Evolutionary conservation across 495 filamentous ascomycete genomes (phyloP).

Genomic region (Poronia punctata): DNA sequence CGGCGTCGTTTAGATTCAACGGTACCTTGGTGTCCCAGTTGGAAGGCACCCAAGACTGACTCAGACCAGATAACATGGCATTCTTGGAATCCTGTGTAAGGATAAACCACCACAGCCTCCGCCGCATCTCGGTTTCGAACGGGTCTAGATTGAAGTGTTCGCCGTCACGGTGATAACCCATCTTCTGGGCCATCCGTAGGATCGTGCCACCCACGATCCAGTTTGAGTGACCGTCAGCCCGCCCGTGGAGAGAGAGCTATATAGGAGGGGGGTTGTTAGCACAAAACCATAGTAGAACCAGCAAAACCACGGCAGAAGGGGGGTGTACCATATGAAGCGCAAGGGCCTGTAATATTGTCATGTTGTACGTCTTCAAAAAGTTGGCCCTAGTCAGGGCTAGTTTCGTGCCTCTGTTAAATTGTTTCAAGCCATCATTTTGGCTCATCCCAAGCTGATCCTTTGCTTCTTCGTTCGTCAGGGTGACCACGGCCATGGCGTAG

Average conservation of each 20-base stretch:
- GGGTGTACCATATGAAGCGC: conserved; percentile 49
- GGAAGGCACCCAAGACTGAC: conserved; percentile 39
- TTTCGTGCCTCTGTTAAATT: conserved; percentile 24
- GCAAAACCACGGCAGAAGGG: too few relatives aligned
- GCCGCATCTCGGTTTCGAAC: conserved; percentile 54
- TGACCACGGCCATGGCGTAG: conserved; percentile 27
- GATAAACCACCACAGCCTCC: conserved; percentile 58
- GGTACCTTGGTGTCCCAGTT: conserved; percentile 40
- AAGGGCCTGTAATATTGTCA: conserved; percentile 52
- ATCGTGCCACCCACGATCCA: conserved; percentile 36
- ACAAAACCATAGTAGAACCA: too few relatives aligned
- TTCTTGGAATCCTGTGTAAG: conserved; percentile 44
- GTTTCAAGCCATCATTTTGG: conserved; percentile 14
- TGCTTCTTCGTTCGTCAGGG: conserved; percentile 25
- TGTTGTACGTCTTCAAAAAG: conserved; percentile 43
- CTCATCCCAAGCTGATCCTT: conserved; percentile 27
- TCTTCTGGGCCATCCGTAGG: conserved; percentile 33
- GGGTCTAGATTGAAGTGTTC: conserved; percentile 43
- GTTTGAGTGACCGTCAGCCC: conserved; percentile 26
- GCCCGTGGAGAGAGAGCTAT: conserved; percentile 36
- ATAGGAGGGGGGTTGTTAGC: conserved; percentile 15
- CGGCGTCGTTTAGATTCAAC: conserved; percentile 50
- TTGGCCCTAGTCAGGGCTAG: conserved; percentile 30
- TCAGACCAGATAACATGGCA: conserved; percentile 53
- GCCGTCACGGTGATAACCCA: conserved; percentile 46